Conservation (phyloP, 2,329 filamentous ascomycete species). For the Colletotrichum zoysiae region DNA sequence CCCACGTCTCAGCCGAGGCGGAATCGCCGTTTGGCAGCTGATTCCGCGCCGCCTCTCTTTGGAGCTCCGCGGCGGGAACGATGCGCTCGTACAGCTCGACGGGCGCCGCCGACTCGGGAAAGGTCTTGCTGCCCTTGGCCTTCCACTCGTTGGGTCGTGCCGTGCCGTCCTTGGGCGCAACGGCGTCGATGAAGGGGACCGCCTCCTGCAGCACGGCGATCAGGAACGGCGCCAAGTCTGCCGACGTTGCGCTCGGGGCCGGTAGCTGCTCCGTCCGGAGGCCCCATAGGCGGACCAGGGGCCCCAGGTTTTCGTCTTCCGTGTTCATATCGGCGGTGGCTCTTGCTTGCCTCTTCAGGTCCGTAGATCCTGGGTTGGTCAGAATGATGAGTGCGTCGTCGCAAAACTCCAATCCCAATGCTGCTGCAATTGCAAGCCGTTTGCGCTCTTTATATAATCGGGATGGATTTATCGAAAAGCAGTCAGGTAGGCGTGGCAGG, state of each 20-base stretch:
- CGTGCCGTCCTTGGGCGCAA: constrained; percentile 57
- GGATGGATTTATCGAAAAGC: constrained; percentile 5
- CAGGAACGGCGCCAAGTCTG: constrained; percentile 65
- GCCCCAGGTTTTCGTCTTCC: constrained; percentile 53
- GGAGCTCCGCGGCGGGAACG: constrained; percentile 60
- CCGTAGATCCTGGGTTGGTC: neutral
- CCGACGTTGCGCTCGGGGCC: constrained; percentile 51
- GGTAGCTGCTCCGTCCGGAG: constrained; percentile 63
- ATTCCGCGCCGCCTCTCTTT: constrained; percentile 52
- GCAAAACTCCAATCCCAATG: neutral
- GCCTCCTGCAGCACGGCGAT: constrained; percentile 68
- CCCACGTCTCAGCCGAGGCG: constrained; percentile 68
- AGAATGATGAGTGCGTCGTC: constrained; percentile 18
- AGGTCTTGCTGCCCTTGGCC: constrained; percentile 62
- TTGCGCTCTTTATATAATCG: constrained; percentile 6
- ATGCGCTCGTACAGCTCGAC: constrained; percentile 67
- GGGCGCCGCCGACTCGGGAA: constrained; percentile 60
- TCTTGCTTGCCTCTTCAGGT: neutral
- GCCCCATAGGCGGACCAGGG: constrained; percentile 67
- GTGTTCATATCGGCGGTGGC: constrained; percentile 13
- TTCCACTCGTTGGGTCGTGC: constrained; percentile 62
- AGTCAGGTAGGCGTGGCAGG: neutral
- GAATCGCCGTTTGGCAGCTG: constrained; percentile 45
- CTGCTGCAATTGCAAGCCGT: neutral
- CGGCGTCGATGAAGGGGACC: constrained; percentile 67